Evolutionary conservation across 2,329 filamentous ascomycete genomes (phyloP).

Genomic region (Aspergillus niger): DNA sequence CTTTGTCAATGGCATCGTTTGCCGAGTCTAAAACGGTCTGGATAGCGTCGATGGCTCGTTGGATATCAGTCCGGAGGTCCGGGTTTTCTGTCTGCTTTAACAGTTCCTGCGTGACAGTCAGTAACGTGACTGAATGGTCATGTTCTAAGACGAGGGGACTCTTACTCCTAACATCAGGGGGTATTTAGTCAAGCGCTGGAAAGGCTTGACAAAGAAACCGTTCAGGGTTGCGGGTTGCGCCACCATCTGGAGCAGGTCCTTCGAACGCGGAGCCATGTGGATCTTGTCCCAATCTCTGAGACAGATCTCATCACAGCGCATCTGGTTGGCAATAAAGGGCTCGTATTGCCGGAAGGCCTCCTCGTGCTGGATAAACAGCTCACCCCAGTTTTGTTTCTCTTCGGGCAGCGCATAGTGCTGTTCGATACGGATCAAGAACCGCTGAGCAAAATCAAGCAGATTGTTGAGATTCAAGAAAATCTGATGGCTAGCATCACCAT

Average conservation of each 20-base stretch:
- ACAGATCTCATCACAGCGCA: constrained; percentile 83
- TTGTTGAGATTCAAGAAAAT: constrained; percentile 97
- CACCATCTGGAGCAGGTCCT: constrained; percentile 71
- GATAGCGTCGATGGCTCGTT: constrained; percentile 75
- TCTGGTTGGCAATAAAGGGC: constrained; percentile 95
- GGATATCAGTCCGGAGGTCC: constrained; percentile 69
- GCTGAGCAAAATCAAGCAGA: constrained; percentile 90
- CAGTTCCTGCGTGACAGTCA: constrained; percentile 63
- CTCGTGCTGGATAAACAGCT: constrained; percentile 81
- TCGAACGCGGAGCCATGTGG: constrained; percentile 65
- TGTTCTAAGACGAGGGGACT: constrained; percentile 4
- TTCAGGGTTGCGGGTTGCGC: constrained; percentile 85
- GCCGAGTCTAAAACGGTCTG: constrained; percentile 80
- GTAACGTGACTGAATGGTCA: background rate
- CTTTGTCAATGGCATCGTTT: constrained; percentile 87
- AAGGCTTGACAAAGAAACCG: constrained; percentile 92
- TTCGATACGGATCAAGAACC: constrained; percentile 93
- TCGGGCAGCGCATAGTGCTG: constrained; percentile 85
- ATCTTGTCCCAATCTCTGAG: constrained; percentile 87
- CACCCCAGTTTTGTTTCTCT: constrained; percentile 85
- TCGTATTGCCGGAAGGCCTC: constrained; percentile 91
- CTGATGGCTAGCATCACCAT: constrained; percentile 86
- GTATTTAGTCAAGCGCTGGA: constrained; percentile 94
- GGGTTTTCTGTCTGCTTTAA: constrained; percentile 79
- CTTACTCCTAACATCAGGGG: constrained; percentile 80